Evolutionary conservation across 2,329 filamentous ascomycete genomes (phyloP).

Genomic region (Herpotrichia juniperi): DNA sequence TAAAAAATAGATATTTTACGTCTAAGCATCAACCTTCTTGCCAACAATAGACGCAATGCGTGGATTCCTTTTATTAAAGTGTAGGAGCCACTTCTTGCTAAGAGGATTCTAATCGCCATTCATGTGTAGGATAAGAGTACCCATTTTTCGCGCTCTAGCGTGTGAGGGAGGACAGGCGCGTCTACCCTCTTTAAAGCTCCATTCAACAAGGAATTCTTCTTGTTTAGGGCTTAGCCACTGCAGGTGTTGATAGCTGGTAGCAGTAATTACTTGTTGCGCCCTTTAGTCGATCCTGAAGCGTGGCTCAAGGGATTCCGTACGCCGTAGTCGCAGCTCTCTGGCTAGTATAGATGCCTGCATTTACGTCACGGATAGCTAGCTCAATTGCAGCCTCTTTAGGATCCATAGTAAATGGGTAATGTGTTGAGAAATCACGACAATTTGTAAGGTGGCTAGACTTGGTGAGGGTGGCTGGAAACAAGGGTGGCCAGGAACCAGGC

Average conservation of each 20-base stretch:
- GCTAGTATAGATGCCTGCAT: constrained; percentile 16
- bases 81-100: constrained; percentile 14
- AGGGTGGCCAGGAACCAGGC: too few relatives aligned
- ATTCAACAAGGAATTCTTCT: constrained; percentile 20
- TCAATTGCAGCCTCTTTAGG: constrained; percentile 12
- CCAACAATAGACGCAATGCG: constrained; percentile 17
- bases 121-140: constrained; percentile 14
- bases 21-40: constrained; percentile 12
- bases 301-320: constrained; percentile 8
- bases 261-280: constrained; percentile 3
- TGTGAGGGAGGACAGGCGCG: constrained; percentile 16
- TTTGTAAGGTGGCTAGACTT: too few relatives aligned
- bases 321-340: constrained; percentile 9
- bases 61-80: constrained; percentile 20
- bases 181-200: constrained; percentile 23
- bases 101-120: constrained; percentile 16
- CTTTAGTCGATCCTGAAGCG: constrained; percentile 6
- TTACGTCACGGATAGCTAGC: constrained; percentile 14
- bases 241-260: constrained; percentile 14
- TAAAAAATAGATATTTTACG: too few relatives aligned
- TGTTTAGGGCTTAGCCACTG: constrained; percentile 20
- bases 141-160: constrained; percentile 18
- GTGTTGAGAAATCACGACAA: too few relatives aligned
- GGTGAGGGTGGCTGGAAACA: too few relatives aligned
- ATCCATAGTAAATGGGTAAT: constrained; percentile 15